Conservation (phyloP, 1,139 yeast species). For the Citeromyces hawaiiensis region DNA sequence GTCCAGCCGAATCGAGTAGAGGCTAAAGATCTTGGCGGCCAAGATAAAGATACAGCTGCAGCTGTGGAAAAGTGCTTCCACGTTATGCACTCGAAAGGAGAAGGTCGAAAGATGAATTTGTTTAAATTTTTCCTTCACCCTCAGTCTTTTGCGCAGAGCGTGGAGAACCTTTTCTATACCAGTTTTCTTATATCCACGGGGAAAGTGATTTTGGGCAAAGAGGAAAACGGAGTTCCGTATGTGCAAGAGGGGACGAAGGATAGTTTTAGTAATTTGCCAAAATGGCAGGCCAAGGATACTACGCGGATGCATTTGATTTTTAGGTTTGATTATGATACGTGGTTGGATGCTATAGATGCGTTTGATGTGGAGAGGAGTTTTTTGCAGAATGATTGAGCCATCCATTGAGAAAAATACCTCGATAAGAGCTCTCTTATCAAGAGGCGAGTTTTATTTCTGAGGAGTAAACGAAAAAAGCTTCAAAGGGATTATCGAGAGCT, state of each 20-base stretch:
- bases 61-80: slow-evolving; percentile 39
- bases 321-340: slow-evolving; percentile 49
- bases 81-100: slow-evolving; percentile 20
- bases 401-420: not conserved
- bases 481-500: too few species aligned
- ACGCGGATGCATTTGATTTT: slow-evolving; percentile 48
- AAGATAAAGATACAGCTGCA: slow-evolving; percentile 42
- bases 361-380: slow-evolving; percentile 40
- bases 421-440: too few species aligned
- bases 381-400: slow-evolving; percentile 13
- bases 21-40: slow-evolving; percentile 32
- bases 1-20: slow-evolving; percentile 44
- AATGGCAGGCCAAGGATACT: slow-evolving; percentile 11
- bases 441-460: too few species aligned
- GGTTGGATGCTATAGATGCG: slow-evolving; percentile 39
- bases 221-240: slow-evolving; percentile 36
- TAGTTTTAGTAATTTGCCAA: slow-evolving; percentile 7
- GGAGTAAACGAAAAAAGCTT: too few species aligned
- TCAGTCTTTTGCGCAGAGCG: slow-evolving; percentile 57
- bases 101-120: slow-evolving; percentile 34
- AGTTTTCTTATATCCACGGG: slow-evolving; percentile 75
- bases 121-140: slow-evolving; percentile 67
- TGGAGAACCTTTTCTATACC: slow-evolving; percentile 73
- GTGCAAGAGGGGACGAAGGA: slow-evolving; percentile 12
- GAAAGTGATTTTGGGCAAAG: slow-evolving; percentile 35